Conservation (phyloP, 805 yeast species). For the Zygotorulaspora florentina region DNA sequence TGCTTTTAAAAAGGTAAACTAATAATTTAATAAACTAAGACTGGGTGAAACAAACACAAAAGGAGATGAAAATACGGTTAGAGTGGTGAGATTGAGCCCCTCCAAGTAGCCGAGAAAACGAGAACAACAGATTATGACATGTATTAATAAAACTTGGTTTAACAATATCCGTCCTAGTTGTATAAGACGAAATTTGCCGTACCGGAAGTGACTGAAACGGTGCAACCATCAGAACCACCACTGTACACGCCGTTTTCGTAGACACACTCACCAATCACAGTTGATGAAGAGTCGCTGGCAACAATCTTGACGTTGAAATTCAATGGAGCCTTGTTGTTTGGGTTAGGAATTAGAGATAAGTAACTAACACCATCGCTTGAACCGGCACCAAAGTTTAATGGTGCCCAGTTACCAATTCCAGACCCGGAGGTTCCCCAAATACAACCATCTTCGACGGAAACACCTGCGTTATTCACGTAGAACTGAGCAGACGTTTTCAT, state of each 20-base stretch:
- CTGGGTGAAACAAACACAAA: too few species aligned
- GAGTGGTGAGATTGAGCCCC: too few species aligned
- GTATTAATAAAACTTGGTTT: background rate
- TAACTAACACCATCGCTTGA: slow-evolving; percentile 55
- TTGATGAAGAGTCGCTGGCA: slow-evolving; percentile 53
- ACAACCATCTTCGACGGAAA: slow-evolving; percentile 63
- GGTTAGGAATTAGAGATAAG: slow-evolving; percentile 73
- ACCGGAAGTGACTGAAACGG: slow-evolving; percentile 61
- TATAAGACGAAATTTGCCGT: slow-evolving; percentile 58
- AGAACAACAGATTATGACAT: background rate
- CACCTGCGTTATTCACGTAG: slow-evolving; percentile 76
- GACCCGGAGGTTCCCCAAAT: slow-evolving; percentile 60
- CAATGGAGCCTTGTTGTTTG: slow-evolving; percentile 53
- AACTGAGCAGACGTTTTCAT: slow-evolving; percentile 64
- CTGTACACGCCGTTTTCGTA: slow-evolving; percentile 74
- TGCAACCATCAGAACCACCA: slow-evolving; percentile 77
- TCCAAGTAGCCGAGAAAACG: too few species aligned
- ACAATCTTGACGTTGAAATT: slow-evolving; percentile 74
- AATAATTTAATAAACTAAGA: background rate
- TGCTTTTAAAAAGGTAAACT: background rate
- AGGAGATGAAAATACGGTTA: too few species aligned
- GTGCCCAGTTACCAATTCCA: slow-evolving; percentile 76
- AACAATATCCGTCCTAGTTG: slow-evolving; percentile 3
- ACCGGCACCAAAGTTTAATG: slow-evolving; percentile 76
- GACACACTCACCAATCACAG: slow-evolving; percentile 64